phyloP scores from a whole-genome alignment of 2,329 filamentous ascomycete genomes.

The Ceratocystis ficicola region DNA sequence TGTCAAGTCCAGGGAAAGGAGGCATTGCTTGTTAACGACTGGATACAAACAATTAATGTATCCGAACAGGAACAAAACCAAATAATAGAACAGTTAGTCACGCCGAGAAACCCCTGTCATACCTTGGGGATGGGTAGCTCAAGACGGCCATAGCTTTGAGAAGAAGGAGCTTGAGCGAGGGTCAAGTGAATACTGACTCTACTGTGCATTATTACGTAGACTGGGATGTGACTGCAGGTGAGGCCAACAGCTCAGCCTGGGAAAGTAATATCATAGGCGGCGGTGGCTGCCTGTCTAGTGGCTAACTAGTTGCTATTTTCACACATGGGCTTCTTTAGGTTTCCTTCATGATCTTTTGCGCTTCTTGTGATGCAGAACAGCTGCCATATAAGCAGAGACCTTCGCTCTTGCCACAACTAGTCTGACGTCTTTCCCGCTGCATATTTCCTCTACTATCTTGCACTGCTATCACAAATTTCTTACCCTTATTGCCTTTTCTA shows the following conservation, averaged over 20 bases:
- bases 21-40: no score
- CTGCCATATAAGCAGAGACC: background rate
- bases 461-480: background rate
- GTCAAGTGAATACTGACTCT: background rate
- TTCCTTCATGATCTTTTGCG: background rate
- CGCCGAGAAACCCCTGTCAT: background rate
- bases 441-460: background rate
- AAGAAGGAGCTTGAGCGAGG: background rate
- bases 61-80: no score
- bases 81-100: background rate
- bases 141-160: background rate
- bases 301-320: background rate
- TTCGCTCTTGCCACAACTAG: conserved; percentile 1
- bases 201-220: background rate
- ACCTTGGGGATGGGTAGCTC: no score
- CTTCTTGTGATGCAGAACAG: background rate
- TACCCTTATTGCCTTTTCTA: background rate
- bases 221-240: background rate
- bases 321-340: background rate
- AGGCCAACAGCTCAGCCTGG: background rate
- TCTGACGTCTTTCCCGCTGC: background rate
- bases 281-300: background rate
- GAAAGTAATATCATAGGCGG: no score
- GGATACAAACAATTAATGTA: no score
- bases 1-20: no score